Evolutionary conservation across 352 stramenopile genomes (phyloP), one percentile per base, ranked within the genome.

Genomic region (Pilasporangium apinafurcum): DNA sequence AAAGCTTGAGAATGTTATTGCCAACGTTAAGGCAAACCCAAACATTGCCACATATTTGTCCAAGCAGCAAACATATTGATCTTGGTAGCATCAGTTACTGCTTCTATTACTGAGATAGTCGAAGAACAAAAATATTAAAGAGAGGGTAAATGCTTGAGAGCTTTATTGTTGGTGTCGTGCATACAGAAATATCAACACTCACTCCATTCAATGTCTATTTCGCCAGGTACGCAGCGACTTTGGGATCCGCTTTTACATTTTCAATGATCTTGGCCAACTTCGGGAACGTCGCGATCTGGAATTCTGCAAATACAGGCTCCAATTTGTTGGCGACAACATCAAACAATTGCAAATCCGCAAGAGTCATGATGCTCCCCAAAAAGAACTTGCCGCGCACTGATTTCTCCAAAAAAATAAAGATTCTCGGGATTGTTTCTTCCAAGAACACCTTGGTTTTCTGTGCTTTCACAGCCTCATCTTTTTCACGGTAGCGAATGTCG

Each of bases 291-390:
- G 55, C 37, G 29, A 76, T 44, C 32, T n/a, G 18, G 54, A 76
- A 74, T 26, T 12, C 32, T 37, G 18, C 6, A 5, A 37, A 5
- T 8, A 12, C 12, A 22, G 32, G 5, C 32, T 6, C 48, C 5
- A 85, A 44, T 20, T 32, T 52, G 54, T 85, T 85, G 18, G 48
- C 52, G 18, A 63, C 46, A n/a, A 82, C 3, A 37, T 85, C 65
- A 18, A 79, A 77, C 7, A 82, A 37, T 8, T 68, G 61, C 13
- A 89, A n/a, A 42, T 89, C 77, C 1, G 68, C 66, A n/a, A n/a
- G n/a, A n/a, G n/a, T n/a, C n/a, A n/a, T n/a, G n/a, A n/a, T n/a
- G n/a, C n/a, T n/a, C n/a, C 69, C 68, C 13, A 78, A 37, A 36
- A 85, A 74, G 54, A 73, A 88, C 39, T 60, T 56, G 24, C 67